phyloP scores from a whole-genome alignment of 1,284 basidiomycete species.

The Xanthoconium separans region DNA sequence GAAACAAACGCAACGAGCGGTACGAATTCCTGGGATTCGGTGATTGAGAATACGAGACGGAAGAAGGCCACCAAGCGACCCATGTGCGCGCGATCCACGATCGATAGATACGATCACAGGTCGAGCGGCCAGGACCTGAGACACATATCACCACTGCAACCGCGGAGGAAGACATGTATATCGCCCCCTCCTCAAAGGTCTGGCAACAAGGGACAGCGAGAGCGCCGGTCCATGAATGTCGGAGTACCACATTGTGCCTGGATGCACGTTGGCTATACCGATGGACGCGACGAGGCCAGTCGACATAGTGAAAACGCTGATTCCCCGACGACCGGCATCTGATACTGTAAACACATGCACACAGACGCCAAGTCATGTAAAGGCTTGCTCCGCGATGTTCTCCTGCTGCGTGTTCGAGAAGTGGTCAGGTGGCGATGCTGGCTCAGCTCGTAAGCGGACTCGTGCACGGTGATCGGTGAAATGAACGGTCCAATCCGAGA shows the following conservation, averaged over 20 bases:
- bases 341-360: neutral
- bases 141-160: neutral
- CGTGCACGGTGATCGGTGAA: conserved; percentile 24
- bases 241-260: conserved; percentile 1
- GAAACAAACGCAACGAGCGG: conserved; percentile 12
- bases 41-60: neutral
- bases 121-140: conserved; percentile 10
- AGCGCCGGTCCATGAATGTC: conserved; percentile 11
- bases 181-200: neutral
- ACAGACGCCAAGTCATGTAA: conserved; percentile 11
- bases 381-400: neutral
- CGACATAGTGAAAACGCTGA: neutral
- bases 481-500: conserved; percentile 25
- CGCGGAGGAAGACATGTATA: conserved; percentile 7
- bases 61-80: neutral
- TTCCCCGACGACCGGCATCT: neutral
- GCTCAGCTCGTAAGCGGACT: conserved; percentile 14
- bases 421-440: conserved; percentile 7
- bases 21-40: neutral
- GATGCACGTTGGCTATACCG: neutral
- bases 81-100: conserved; percentile 7
- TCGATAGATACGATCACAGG: neutral
- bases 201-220: conserved; percentile 2
- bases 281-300: neutral
- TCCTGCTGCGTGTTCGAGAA: conserved; percentile 14